A percentile compares a stretch with the other conserved stretches of the same genome.
These are phyloP conservation scores for Anthoceros angustus DNA, from an alignment of 225 moss, liverwort and hornwort species.

Conservation along the genomic window DNA sequence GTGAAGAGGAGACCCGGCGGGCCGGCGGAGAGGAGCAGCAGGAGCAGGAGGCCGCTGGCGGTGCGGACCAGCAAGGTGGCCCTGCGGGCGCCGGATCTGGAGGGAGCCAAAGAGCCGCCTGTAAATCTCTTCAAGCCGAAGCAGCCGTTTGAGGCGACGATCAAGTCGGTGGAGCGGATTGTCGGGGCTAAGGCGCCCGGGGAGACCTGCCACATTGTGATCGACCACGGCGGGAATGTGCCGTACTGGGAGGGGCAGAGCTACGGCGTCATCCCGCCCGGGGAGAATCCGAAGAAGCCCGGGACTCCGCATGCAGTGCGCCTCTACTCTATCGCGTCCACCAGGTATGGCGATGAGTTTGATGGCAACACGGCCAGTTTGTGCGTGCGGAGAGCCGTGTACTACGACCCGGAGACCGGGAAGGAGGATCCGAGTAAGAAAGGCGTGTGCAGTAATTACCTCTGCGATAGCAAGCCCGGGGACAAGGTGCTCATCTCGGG, in stretches of 20 bases:
- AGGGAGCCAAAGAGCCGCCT: constrained; percentile 37
- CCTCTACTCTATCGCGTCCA: constrained; percentile 82
- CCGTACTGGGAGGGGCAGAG: constrained; percentile 99
- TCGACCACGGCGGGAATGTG: constrained; percentile 56
- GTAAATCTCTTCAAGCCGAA: constrained; percentile 76
- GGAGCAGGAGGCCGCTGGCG: too few relatives aligned
- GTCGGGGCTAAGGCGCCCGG: constrained; percentile 86
- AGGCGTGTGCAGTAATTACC: constrained; percentile 87
- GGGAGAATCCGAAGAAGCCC: constrained; percentile 89
- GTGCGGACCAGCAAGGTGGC: constrained; percentile 26
- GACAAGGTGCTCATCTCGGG: constrained; percentile 78
- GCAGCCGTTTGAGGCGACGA: constrained; percentile 43
- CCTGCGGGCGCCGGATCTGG: constrained; percentile 35
- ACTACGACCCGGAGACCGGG: constrained; percentile 61
- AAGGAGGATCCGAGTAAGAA: constrained; percentile 78
- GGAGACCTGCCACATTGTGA: constrained; percentile 88
- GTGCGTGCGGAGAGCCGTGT: constrained; percentile 77
- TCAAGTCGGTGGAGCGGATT: constrained; percentile 82
- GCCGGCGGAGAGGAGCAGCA: too few relatives aligned
- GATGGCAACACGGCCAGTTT: constrained; percentile 79
- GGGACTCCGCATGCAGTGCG: constrained; percentile 71
- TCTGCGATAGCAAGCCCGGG: constrained; percentile 74
- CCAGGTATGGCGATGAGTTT: constrained; percentile 81
- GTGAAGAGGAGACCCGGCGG: too few relatives aligned
- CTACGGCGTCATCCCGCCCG: constrained; percentile 81